phyloP scores from a whole-genome alignment of 2,329 filamentous ascomycete genomes.

The Waltergamsia citrina region DNA sequence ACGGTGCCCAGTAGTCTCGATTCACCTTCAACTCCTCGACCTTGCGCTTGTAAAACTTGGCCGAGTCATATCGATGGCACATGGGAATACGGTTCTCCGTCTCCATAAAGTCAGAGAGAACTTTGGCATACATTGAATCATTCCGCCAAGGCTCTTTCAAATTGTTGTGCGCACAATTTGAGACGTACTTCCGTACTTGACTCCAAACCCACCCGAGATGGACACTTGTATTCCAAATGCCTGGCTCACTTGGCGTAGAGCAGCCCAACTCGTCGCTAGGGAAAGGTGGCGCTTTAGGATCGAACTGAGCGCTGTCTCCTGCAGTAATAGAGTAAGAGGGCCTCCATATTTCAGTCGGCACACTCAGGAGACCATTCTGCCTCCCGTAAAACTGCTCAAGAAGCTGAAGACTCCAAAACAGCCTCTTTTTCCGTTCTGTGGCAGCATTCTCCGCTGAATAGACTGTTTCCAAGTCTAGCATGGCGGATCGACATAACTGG shows the following conservation, averaged over 20 bases:
- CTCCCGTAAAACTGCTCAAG: slow-evolving; percentile 40
- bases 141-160: slow-evolving; percentile 40
- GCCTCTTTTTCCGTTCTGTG: slow-evolving; percentile 33
- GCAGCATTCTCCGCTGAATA: slow-evolving; percentile 24
- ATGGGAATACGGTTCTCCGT: slow-evolving; percentile 37
- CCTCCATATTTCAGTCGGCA: slow-evolving; percentile 30
- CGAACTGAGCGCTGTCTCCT: slow-evolving; percentile 13
- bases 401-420: slow-evolving; percentile 42
- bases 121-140: slow-evolving; percentile 40
- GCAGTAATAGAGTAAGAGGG: slow-evolving; percentile 17
- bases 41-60: slow-evolving; percentile 40
- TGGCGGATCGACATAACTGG: slow-evolving; percentile 39
- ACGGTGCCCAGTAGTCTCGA: slow-evolving; percentile 39
- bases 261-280: slow-evolving; percentile 34
- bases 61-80: slow-evolving; percentile 41
- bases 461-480: slow-evolving; percentile 31
- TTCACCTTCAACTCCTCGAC: slow-evolving; percentile 32
- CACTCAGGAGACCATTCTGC: slow-evolving; percentile 30
- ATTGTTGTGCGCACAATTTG: slow-evolving; percentile 34
- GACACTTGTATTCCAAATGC: slow-evolving; percentile 39
- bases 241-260: slow-evolving; percentile 26
- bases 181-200: slow-evolving; percentile 33
- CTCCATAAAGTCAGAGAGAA: slow-evolving; percentile 40
- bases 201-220: slow-evolving; percentile 44
- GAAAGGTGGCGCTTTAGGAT: slow-evolving; percentile 27